phyloP scores from a whole-genome alignment of 2,329 filamentous ascomycete genomes.

The Fusarium graminum region DNA sequence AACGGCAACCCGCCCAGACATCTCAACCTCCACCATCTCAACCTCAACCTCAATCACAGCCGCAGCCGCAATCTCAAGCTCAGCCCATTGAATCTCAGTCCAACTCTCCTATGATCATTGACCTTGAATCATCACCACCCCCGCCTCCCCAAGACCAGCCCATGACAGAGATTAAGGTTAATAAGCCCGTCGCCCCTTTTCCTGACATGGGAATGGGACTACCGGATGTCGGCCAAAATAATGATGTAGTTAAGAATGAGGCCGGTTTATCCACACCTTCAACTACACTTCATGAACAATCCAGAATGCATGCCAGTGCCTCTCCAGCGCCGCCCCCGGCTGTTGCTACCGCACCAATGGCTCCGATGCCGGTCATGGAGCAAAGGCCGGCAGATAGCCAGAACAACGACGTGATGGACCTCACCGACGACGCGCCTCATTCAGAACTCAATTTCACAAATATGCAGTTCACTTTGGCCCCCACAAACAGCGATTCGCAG shows the following conservation, averaged over 20 bases:
- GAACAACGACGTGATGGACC: conserved; percentile 37
- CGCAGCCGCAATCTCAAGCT: not conserved
- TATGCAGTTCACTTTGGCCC: conserved; percentile 68
- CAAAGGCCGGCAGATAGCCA: conserved; percentile 44
- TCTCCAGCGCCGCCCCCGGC: conserved; percentile 24
- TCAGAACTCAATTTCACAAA: conserved; percentile 67
- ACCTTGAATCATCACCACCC: conserved; percentile 53
- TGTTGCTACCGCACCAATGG: conserved; percentile 38
- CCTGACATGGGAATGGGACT: conserved; percentile 68
- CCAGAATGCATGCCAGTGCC: conserved; percentile 48
- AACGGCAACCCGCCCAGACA: conserved; percentile 27
- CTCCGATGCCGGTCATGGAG: conserved; percentile 49
- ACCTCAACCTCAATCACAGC: conserved; percentile 5
- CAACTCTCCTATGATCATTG: conserved; percentile 55
- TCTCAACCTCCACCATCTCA: conserved; percentile 47
- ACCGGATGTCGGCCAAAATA: conserved; percentile 46
- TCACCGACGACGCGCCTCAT: conserved; percentile 38
- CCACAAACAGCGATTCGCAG: conserved; percentile 53
- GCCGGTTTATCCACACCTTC: conserved; percentile 24
- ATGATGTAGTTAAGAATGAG: conserved; percentile 44
- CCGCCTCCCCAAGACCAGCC: conserved; percentile 50
- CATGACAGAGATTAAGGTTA: conserved; percentile 52
- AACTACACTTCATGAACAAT: conserved; percentile 22
- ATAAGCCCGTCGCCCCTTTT: conserved; percentile 65
- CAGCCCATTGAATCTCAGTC: conserved; percentile 54